phyloP scores from a whole-genome alignment of 202 grass and related monocot genomes.

The Setaria viridis region DNA sequence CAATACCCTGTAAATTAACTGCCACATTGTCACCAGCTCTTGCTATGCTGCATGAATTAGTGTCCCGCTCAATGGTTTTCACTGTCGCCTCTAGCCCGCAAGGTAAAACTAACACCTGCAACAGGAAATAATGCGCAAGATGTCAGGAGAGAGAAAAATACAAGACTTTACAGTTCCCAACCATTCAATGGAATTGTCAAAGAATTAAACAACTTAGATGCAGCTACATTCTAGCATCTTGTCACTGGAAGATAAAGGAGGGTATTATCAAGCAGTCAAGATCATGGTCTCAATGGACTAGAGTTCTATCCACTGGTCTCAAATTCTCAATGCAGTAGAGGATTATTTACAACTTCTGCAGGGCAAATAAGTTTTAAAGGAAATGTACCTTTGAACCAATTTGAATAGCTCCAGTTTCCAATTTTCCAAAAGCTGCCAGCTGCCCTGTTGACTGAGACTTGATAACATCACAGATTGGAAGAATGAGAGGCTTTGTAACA shows the following conservation, averaged over 20 bases:
- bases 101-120: slow-evolving; percentile 90
- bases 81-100: slow-evolving; percentile 61
- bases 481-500: slow-evolving; percentile 89
- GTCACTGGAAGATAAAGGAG: slow-evolving; percentile 36
- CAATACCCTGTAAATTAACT: slow-evolving; percentile 65
- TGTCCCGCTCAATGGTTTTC: slow-evolving; percentile 79
- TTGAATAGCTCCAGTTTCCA: slow-evolving; percentile 87
- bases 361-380: not conserved
- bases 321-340: slow-evolving; percentile 26
- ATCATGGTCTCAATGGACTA: slow-evolving; percentile 31
- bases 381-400: slow-evolving; percentile 85
- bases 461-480: slow-evolving; percentile 99
- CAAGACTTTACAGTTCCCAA: too few species aligned
- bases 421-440: slow-evolving; percentile 88
- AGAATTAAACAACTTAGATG: slow-evolving; percentile 13
- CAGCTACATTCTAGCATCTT: slow-evolving; percentile 1
- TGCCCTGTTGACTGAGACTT: slow-evolving; percentile 81
- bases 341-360: slow-evolving; percentile 10
- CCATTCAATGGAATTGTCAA: slow-evolving; percentile 11
- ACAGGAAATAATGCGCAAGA: slow-evolving; percentile 4
- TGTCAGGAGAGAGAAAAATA: slow-evolving; percentile 29
- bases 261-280: slow-evolving; percentile 28
- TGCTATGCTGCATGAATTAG: slow-evolving; percentile 63
- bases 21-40: slow-evolving; percentile 88
- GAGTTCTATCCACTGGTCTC: slow-evolving; percentile 21